A percentile compares a stretch with the other conserved stretches of the same genome.
These are phyloP conservation scores for Trichoderma sp. DNA, from an alignment of 2,329 filamentous ascomycete genomes.

Conservation along the genomic window DNA sequence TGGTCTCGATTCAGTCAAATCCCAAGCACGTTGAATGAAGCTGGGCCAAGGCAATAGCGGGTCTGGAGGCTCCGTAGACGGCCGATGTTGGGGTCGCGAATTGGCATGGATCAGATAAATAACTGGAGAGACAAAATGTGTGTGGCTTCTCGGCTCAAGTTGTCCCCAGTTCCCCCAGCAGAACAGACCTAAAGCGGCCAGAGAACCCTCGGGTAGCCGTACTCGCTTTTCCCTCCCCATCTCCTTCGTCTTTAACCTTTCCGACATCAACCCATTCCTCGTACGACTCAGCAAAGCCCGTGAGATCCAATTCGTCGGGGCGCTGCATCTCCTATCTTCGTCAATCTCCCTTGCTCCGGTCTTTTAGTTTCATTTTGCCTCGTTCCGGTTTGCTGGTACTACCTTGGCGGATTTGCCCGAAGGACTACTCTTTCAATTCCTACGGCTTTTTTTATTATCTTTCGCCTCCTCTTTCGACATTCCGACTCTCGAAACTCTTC, in stretches of 20 bases:
- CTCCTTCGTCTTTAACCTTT: neutral
- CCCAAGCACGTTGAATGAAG: neutral
- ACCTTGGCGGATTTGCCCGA: neutral
- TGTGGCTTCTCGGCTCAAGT: neutral
- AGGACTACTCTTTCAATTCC: neutral
- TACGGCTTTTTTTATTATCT: neutral
- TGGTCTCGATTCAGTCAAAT: neutral
- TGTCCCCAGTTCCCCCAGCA: neutral
- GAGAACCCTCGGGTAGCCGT: slow-evolving; percentile 19
- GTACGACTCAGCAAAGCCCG: slow-evolving; percentile 8
- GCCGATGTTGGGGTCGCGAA: slow-evolving; percentile 11
- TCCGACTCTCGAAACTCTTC: neutral
- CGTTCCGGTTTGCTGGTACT: neutral
- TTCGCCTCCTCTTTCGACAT: neutral
- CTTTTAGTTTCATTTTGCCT: neutral
- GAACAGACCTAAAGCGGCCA: neutral
- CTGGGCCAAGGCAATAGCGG: neutral
- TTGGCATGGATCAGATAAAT: neutral
- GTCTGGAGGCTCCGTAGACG: slow-evolving; percentile 17
- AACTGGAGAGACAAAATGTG: neutral
- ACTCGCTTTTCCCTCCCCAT: neutral
- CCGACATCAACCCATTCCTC: slow-evolving; percentile 16
- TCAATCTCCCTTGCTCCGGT: neutral
- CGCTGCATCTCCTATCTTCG: neutral
- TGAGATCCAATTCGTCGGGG: neutral